Conservation (phyloP, 2,329 filamentous ascomycete species). For the Seiridium cupressi region DNA sequence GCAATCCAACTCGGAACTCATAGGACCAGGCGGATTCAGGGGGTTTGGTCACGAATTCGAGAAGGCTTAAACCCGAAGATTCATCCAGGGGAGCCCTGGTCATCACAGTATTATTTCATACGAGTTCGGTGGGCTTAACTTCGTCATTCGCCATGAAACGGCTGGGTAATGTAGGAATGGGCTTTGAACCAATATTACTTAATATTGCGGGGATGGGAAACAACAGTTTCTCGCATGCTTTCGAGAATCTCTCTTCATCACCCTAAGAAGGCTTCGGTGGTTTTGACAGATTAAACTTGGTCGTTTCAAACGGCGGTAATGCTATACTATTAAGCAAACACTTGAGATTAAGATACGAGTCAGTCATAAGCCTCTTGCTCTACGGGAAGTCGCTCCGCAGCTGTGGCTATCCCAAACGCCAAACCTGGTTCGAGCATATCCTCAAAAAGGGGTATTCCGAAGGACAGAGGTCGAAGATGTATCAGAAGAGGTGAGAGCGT, state of each 20-base stretch:
- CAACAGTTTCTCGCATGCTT: background rate
- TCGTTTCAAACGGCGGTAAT: background rate
- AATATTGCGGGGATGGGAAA: background rate
- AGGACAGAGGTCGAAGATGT: background rate
- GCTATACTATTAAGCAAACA: background rate
- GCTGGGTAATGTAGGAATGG: background rate
- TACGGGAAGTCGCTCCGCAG: background rate
- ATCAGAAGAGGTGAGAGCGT: background rate
- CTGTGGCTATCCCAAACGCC: background rate
- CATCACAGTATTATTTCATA: background rate
- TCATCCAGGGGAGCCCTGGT: background rate
- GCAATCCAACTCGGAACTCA: background rate
- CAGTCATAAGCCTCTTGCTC: background rate
- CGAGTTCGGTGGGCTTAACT: background rate
- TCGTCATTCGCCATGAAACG: background rate
- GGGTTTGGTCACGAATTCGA: background rate
- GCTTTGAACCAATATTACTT: background rate
- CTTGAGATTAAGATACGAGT: background rate
- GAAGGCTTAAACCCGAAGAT: background rate
- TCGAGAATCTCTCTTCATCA: background rate
- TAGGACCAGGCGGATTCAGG: background rate
- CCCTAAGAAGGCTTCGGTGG: background rate
- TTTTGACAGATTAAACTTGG: background rate
- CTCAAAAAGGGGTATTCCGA: background rate
- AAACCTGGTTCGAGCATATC: background rate